A percentile compares a stretch with the other conserved stretches of the same genome.
Evolutionary conservation across 2,329 filamentous ascomycete genomes (phyloP).

Genomic region (Didymella pomorum): DNA sequence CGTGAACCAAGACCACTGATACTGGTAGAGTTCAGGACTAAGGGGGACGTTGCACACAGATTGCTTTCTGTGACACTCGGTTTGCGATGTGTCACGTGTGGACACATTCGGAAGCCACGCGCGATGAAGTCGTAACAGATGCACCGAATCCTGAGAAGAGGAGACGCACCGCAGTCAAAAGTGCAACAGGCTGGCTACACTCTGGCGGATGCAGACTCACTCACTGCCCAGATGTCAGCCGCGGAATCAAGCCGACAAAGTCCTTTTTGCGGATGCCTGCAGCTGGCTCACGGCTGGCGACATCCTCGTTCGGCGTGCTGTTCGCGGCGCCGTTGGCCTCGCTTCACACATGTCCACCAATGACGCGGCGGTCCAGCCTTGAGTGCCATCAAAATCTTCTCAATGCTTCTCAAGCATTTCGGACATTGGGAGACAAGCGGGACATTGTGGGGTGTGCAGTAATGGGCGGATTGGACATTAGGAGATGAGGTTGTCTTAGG

Average conservation of each 20-base stretch:
- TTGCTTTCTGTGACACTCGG: conserved; percentile 1
- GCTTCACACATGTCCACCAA: conserved; percentile 14
- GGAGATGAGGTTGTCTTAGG: not conserved
- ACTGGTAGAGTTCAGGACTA: conserved; percentile 10
- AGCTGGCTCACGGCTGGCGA: conserved; percentile 1
- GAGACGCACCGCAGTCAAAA: not conserved
- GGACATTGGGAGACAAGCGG: not conserved
- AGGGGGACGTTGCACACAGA: conserved; percentile 9
- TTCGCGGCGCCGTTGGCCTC: conserved; percentile 5
- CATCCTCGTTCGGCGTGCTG: conserved; percentile 8
- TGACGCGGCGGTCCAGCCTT: not conserved
- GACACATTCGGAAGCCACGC: not conserved
- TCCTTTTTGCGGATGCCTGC: conserved; percentile 3
- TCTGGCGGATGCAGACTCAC: not conserved
- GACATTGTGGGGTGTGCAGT: too few relatives aligned
- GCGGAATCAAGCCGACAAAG: not conserved
- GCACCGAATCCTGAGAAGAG: too few relatives aligned
- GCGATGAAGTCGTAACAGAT: too few relatives aligned
- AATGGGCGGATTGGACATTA: too few relatives aligned
- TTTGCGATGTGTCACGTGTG: conserved; percentile 1
- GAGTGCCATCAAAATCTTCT: not conserved
- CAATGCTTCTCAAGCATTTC: not conserved
- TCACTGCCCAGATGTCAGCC: not conserved
- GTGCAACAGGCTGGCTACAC: not conserved
- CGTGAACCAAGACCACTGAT: conserved; percentile 2